Conservation (phyloP, 345 rosid genomes). For the Arabidopsis thaliana region DNA sequence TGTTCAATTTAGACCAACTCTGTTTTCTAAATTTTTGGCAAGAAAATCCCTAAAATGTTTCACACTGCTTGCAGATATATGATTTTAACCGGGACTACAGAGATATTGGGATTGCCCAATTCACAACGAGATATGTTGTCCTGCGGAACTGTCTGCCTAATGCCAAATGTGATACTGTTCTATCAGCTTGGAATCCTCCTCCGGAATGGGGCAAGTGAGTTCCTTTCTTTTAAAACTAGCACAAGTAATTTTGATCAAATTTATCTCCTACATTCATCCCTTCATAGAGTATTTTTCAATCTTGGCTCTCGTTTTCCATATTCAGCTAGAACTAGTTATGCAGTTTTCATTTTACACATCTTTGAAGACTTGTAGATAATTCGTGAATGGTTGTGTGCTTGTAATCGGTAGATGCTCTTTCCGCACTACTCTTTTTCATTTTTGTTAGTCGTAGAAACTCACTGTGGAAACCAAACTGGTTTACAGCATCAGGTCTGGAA, state of each 20-base stretch:
- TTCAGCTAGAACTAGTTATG: background rate
- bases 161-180: slow-evolving; percentile 88
- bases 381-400: slow-evolving; percentile 7
- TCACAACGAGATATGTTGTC: slow-evolving; percentile 84
- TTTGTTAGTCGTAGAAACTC: slow-evolving; percentile 1
- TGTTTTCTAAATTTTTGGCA: background rate
- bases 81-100: slow-evolving; percentile 96
- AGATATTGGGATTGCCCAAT: slow-evolving; percentile 87
- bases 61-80: slow-evolving; percentile 63
- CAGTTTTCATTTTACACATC: background rate
- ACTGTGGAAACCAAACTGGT: background rate
- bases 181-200: slow-evolving; percentile 98
- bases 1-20: background rate
- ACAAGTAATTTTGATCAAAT: background rate
- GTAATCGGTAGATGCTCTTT: background rate
- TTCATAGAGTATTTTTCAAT: background rate
- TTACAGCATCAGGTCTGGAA: slow-evolving; percentile 8
- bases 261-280: background rate
- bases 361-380: slow-evolving; percentile 29
- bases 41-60: slow-evolving; percentile 35
- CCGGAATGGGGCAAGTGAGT: slow-evolving; percentile 96
- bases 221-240: slow-evolving; percentile 9
- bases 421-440: background rate
- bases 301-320: slow-evolving; percentile 12
- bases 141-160: slow-evolving; percentile 79